Evolutionary conservation across 1,284 basidiomycete species (phyloP).

Genomic region (Psilocybe mexicana): DNA sequence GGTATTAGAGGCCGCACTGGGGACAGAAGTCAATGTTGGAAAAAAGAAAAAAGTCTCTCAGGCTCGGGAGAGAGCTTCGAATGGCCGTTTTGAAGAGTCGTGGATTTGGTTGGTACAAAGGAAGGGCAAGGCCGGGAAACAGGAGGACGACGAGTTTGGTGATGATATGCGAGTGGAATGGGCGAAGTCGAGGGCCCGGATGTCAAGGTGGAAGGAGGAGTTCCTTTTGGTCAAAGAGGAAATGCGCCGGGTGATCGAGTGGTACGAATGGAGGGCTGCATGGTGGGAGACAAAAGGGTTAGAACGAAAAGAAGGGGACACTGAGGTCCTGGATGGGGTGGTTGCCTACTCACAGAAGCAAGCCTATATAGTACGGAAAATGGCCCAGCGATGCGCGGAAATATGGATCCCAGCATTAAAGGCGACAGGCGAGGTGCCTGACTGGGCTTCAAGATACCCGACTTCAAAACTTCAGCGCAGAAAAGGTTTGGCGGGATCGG

Average conservation of each 20-base stretch:
- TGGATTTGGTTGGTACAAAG: conserved; percentile 7
- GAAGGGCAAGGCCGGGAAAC: background rate
- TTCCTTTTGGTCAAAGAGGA: conserved; percentile 13
- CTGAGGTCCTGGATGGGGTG: background rate
- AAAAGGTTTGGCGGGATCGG: too few species aligned
- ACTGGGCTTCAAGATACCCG: background rate
- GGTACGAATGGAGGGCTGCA: conserved; percentile 11
- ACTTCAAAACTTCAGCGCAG: too few species aligned
- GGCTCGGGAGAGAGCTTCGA: background rate
- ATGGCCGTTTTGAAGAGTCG: background rate
- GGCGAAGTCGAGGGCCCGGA: conserved; percentile 13
- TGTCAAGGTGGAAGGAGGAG: conserved; percentile 13
- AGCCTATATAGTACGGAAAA: background rate
- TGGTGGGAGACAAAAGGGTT: conserved; percentile 10
- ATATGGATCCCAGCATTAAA: background rate
- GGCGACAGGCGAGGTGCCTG: background rate
- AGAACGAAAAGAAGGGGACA: background rate
- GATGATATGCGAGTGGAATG: conserved; percentile 13
- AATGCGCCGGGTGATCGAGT: conserved; percentile 13
- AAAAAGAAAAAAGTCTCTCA: background rate
- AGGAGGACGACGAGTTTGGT: conserved; percentile 2
- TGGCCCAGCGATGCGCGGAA: background rate
- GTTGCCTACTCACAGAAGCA: conserved; percentile 2
- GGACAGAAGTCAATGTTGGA: background rate
- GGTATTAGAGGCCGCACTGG: background rate